Evolutionary conservation across 139 green algal genomes (phyloP), one percentile per base, ranked within the genome.

Genomic region (Spirogloea muscicola): DNA sequence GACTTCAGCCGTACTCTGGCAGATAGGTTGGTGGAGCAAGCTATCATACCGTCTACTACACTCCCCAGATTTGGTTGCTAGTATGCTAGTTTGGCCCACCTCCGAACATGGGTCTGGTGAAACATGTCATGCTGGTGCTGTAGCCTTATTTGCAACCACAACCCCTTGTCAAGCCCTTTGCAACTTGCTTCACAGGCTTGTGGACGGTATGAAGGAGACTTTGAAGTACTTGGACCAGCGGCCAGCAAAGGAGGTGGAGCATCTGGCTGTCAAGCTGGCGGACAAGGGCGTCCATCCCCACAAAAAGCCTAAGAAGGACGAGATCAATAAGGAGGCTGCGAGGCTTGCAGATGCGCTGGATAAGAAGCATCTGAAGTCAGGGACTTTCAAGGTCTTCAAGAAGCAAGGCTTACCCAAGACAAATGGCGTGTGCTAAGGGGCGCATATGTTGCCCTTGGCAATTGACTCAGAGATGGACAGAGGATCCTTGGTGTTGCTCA

Each of bases 21-120:
- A 21, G 70, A 79, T 41, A 37, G 62, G 36, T 61, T 79, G 10
- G 2, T 79, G 38, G n/a, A n/a, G n/a, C n/a, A n/a, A n/a, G n/a
- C n/a, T n/a, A n/a, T n/a, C n/a, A n/a, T n/a, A n/a, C 66, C 31
- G 4, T 76, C 51, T n/a, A 2, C 34, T 9, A 29, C 65, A 27
- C n/a, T 76, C 16, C 31, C 65, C 27, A 46, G 33, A 34, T 29
- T 49, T 10, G 46, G 65, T 16, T 18, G 25, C 13, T 34, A 58
- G 41, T 36, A 51, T 6, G 67, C 39, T n/a, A n/a, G n/a, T n/a
- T 16, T 33, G 38, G 7, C 67, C 29, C n/a, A 27, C 67, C 3
- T 29, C n/a, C 66, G 27, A 46, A 76, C 27, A 46, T 41, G 49
- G 25, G 49, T 10, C 36, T 76, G 9, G 33, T 27, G 5, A 31